Conservation (phyloP, 768 basidiomycete species). For the Mycena chlorophos region DNA sequence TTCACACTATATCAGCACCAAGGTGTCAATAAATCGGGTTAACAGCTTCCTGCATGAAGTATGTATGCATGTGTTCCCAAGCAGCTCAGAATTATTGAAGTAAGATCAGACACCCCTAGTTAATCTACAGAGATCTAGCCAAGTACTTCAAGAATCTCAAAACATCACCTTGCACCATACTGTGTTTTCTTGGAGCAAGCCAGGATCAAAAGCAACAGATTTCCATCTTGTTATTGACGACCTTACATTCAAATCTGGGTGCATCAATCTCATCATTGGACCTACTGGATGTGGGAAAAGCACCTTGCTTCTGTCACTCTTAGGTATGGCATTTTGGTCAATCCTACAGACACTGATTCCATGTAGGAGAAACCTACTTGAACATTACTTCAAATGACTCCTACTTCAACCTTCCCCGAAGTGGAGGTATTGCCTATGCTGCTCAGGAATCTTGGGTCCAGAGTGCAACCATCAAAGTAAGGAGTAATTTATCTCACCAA, state of each 20-base stretch:
- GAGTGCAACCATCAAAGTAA: slow-evolving; percentile 81
- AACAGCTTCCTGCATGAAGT: slow-evolving; percentile 41
- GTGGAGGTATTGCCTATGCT: slow-evolving; percentile 72
- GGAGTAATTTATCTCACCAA: no score
- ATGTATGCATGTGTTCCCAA: no score
- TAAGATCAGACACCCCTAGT: slow-evolving; percentile 40
- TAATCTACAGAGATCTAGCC: slow-evolving; percentile 45
- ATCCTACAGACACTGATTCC: not conserved
- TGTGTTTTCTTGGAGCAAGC: no score
- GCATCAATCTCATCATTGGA: no score
- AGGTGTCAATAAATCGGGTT: slow-evolving; percentile 64
- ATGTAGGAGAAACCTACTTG: slow-evolving; percentile 65
- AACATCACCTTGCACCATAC: no score
- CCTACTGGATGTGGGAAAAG: slow-evolving; percentile 62
- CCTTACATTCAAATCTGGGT: no score
- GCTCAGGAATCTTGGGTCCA: slow-evolving; percentile 86
- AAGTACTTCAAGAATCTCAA: no score
- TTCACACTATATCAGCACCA: slow-evolving; percentile 36
- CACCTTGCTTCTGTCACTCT: slow-evolving; percentile 66
- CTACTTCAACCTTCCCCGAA: slow-evolving; percentile 69
- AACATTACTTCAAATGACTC: slow-evolving; percentile 51
- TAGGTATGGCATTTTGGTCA: slow-evolving; percentile 35
- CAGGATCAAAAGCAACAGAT: no score
- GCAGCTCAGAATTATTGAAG: no score
- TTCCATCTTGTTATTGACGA: no score